phyloP scores from a whole-genome alignment of 306 rosid genomes.

The Styphnolobium japonicum region DNA sequence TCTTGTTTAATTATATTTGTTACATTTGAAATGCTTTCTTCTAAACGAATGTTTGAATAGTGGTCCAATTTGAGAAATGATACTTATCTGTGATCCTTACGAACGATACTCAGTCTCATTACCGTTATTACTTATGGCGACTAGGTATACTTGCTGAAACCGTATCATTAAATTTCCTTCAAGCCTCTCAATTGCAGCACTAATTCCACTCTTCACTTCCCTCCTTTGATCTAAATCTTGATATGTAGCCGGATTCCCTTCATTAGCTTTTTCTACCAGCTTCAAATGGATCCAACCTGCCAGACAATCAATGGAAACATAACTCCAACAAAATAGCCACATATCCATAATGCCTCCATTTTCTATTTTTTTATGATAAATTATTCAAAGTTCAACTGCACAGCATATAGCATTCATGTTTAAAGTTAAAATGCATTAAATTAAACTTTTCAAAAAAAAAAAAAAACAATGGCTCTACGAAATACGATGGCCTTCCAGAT shows the following conservation, averaged over 20 bases:
- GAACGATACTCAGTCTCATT: too few species aligned
- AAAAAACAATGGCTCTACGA: neutral
- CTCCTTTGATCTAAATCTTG: constrained; percentile 37
- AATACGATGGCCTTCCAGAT: neutral
- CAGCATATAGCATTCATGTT: neutral
- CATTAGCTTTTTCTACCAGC: constrained; percentile 84
- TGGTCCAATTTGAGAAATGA: too few species aligned
- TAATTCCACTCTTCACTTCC: constrained; percentile 69
- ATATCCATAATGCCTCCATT: neutral
- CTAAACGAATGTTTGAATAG: too few species aligned
- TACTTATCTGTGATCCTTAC: too few species aligned
- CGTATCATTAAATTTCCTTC: constrained; percentile 74
- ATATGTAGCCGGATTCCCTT: constrained; percentile 42
- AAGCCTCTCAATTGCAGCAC: constrained; percentile 88
- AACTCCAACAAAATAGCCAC: constrained; percentile 9
- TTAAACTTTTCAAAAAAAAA: neutral
- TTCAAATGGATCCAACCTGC: constrained; percentile 92
- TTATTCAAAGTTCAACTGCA: neutral
- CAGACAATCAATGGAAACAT: constrained; percentile 26
- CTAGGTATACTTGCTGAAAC: too few species aligned
- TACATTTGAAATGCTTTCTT: too few species aligned
- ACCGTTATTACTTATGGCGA: too few species aligned
- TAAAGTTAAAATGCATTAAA: neutral
- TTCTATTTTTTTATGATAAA: neutral
- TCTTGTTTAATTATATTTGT: too few species aligned